A percentile compares a stretch with the other conserved stretches of the same genome.
Evolutionary conservation across 192 early-diverging fungal genomes (phyloP).

Genomic region (Globomyces pollinis-pini): DNA sequence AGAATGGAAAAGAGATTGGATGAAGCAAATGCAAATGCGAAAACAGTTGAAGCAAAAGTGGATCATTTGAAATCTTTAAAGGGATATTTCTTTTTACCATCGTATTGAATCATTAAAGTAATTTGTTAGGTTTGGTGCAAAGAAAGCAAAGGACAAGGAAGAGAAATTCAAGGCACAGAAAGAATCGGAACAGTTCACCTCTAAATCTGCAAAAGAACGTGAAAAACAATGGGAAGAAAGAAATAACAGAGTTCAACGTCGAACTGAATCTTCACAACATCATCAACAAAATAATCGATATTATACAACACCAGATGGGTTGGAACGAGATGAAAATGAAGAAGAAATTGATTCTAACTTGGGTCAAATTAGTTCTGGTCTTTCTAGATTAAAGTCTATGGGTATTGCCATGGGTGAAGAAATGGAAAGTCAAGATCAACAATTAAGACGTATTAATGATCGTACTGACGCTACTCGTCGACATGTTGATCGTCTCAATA

Average conservation of each 20-base stretch:
- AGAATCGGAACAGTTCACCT: slow-evolving; percentile 14
- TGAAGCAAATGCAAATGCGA: slow-evolving; percentile 27
- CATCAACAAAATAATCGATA: neutral
- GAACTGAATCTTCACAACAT: neutral
- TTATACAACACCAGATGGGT: slow-evolving; percentile 37
- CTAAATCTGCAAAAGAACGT: slow-evolving; percentile 13
- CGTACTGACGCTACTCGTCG: slow-evolving; percentile 26
- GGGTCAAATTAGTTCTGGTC: slow-evolving; percentile 33
- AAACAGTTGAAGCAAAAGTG: slow-evolving; percentile 37
- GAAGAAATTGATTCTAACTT: slow-evolving; percentile 49
- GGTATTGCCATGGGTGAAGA: slow-evolving; percentile 38
- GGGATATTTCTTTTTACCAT: slow-evolving; percentile 40
- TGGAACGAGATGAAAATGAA: slow-evolving; percentile 40
- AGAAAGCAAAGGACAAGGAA: slow-evolving; percentile 31
- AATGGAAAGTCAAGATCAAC: slow-evolving; percentile 29
- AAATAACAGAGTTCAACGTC: neutral
- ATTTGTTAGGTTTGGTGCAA: slow-evolving; percentile 45
- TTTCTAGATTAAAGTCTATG: slow-evolving; percentile 42
- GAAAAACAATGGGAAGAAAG: slow-evolving; percentile 10
- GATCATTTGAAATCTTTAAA: slow-evolving; percentile 44
- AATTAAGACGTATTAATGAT: slow-evolving; percentile 22
- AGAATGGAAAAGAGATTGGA: slow-evolving; percentile 32
- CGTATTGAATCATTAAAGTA: too few relatives aligned
- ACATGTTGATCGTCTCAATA: slow-evolving; percentile 17
- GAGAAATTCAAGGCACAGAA: slow-evolving; percentile 16